phyloP scores from a whole-genome alignment of 1,284 basidiomycete genomes.

The Ceratobasidium sp. region DNA sequence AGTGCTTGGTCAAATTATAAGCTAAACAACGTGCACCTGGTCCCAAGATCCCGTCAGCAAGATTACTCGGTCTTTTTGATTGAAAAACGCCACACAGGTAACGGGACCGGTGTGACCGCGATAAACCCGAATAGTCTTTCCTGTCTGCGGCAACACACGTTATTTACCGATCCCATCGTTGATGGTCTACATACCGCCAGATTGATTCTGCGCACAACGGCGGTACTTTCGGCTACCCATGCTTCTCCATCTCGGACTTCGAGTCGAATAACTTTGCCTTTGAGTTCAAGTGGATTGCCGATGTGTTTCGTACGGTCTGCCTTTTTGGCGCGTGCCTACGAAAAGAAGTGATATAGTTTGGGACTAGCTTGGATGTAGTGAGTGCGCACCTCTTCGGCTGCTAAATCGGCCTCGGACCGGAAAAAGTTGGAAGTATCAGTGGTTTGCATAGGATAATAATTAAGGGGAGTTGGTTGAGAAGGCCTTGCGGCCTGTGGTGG shows the following conservation, averaged over 20 bases:
- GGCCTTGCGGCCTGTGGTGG: too few relatives aligned
- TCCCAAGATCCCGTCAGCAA: slow-evolving; percentile 90
- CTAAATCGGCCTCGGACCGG: slow-evolving; percentile 76
- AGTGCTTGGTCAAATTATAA: not conserved
- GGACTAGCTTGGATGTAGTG: slow-evolving; percentile 34
- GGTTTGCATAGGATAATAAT: slow-evolving; percentile 51
- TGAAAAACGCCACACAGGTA: slow-evolving; percentile 75
- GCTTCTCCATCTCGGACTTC: slow-evolving; percentile 67
- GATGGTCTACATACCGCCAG: slow-evolving; percentile 62
- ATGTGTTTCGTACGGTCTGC: slow-evolving; percentile 71
- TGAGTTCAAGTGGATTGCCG: slow-evolving; percentile 77
- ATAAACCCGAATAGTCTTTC: slow-evolving; percentile 75
- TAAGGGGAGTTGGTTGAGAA: not conserved
- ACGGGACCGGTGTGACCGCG: slow-evolving; percentile 87
- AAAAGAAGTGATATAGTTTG: slow-evolving; percentile 31
- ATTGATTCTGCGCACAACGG: slow-evolving; percentile 72
- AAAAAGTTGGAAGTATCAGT: slow-evolving; percentile 60
- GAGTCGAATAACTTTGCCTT: slow-evolving; percentile 76
- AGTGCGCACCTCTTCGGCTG: slow-evolving; percentile 63
- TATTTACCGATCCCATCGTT: slow-evolving; percentile 39
- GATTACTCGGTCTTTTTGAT: slow-evolving; percentile 52
- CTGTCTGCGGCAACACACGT: slow-evolving; percentile 61
- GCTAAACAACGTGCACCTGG: slow-evolving; percentile 56
- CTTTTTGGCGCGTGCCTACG: slow-evolving; percentile 72
- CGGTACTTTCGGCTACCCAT: slow-evolving; percentile 88